Base-by-base conservation (phyloP, 2,329 filamentous ascomycete species). In the Hypoxylon sp. region DNA sequence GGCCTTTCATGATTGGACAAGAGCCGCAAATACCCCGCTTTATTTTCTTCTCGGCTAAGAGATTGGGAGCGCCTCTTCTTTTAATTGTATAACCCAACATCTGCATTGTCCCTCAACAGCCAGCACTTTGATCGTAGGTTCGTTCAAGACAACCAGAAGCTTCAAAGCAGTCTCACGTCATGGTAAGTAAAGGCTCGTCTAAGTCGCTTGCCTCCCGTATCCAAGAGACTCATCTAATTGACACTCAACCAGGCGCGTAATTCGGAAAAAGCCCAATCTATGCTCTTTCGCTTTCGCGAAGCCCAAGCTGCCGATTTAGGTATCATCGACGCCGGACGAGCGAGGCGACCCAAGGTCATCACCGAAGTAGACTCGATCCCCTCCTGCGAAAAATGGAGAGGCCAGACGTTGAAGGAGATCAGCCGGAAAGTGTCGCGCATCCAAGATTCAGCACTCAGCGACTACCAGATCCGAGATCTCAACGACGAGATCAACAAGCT, bases 401-500 rank as follows among this genome's bases (percentile, higher is more conserved):
- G 95, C 35, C 95, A 98, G 74, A 94, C 98, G 24, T 87, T 99
- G 62, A 96, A 96, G 74, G 95, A 99, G 75, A 94, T 99, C 71
- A 94, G 89, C 64, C 92, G 95, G 77, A 99, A 99, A 77, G 92
- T 99, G 55, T 92, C 92, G 63, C 91, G 91, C 72, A 98, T 99
- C 78, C 95, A 99, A 75, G 95, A 99, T 69, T 81, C 86, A 7
- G 88, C 89, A 42, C 83, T 99, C n/a, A 92, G 87, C 77, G 95
- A 99, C 81, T 98, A 90, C 80, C 95, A 98, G 81, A 92, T 99
- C 75, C 88, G 95, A 71, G 95, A 99, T 77, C 82, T 99, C 73
- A 99, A 99, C 79, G 95, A 99, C 76, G 95, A 99, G 78, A 96
- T 99, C 82, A 99, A 99, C 82, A 96, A 97, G 79, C 84, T 97